Percentiles rank a stretch among this genome's conserved stretches.
Evolutionary conservation across 305 asterid genomes (phyloP).

Genomic region (Fraxinus angustifolia): DNA sequence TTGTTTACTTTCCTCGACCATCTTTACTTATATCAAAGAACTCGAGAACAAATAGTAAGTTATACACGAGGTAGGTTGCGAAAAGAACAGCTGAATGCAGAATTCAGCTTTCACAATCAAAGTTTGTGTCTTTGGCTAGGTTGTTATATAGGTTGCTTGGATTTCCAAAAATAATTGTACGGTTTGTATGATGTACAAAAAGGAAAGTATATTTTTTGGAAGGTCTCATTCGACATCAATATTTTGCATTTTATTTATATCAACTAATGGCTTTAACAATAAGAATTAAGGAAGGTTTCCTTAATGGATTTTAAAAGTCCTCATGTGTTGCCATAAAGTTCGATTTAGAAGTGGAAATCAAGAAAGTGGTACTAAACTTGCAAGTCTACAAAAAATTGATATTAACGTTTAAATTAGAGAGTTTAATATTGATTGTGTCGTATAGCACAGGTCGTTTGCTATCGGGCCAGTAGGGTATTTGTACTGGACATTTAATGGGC

Average conservation of each 20-base stretch:
- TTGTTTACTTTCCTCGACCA: constrained; percentile 31
- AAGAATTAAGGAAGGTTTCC: not conserved
- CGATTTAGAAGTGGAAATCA: not conserved
- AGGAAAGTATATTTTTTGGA: no score
- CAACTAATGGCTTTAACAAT: constrained; percentile 17
- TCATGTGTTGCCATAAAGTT: no score
- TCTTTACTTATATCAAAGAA: not conserved
- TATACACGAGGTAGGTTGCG: not conserved
- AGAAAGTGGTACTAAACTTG: not conserved
- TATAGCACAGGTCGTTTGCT: not conserved
- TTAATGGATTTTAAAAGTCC: no score
- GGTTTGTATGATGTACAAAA: not conserved
- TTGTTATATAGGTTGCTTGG: constrained; percentile 24
- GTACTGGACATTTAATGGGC: not conserved
- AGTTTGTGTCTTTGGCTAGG: constrained; percentile 23
- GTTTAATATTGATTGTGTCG: not conserved
- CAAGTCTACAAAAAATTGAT: not conserved
- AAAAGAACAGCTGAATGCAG: not conserved
- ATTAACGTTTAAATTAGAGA: no score
- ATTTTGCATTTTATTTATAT: constrained; percentile 22
- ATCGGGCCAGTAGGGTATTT: not conserved
- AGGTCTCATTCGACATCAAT: not conserved
- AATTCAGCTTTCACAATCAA: constrained; percentile 18
- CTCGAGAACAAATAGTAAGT: not conserved
- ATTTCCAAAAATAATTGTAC: constrained; percentile 17